Conservation (phyloP, 805 yeast species). For the Saccharomycopsis javanensis region DNA sequence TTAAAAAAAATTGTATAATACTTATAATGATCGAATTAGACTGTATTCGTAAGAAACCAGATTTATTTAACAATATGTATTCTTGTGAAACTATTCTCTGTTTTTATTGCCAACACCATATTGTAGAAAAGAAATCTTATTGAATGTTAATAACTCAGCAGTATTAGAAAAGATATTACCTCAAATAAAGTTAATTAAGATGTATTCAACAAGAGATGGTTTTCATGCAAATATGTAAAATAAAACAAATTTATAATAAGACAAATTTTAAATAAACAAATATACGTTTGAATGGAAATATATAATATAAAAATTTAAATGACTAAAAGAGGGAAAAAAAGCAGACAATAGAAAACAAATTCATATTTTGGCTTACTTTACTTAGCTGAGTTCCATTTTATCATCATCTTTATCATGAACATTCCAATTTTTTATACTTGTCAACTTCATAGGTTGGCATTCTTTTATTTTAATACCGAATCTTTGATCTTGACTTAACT, state of each 20-base stretch:
- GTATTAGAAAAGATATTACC: not conserved
- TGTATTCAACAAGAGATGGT: not conserved
- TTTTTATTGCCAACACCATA: too few relatives aligned
- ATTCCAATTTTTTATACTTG: not conserved
- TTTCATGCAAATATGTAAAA: not conserved
- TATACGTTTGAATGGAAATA: not conserved
- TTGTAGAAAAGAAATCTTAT: not conserved
- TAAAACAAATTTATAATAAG: not conserved
- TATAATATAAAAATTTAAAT: not conserved
- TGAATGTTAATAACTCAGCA: not conserved
- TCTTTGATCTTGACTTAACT: slow-evolving; percentile 54
- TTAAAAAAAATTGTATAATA: too few relatives aligned
- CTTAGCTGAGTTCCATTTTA: not conserved
- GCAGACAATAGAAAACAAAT: not conserved
- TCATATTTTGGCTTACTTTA: not conserved
- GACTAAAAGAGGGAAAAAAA: not conserved
- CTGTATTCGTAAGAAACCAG: too few relatives aligned
- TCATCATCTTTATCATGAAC: not conserved
- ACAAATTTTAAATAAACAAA: not conserved
- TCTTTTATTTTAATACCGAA: slow-evolving; percentile 61
- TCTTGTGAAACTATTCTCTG: too few relatives aligned
- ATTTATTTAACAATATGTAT: too few relatives aligned
- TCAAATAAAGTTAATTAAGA: too few relatives aligned
- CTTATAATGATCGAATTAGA: too few relatives aligned
- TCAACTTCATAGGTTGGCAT: slow-evolving; percentile 40